Evolutionary conservation across 768 basidiomycete genomes (phyloP).

Genomic region (Leccinellum rugosiceps): DNA sequence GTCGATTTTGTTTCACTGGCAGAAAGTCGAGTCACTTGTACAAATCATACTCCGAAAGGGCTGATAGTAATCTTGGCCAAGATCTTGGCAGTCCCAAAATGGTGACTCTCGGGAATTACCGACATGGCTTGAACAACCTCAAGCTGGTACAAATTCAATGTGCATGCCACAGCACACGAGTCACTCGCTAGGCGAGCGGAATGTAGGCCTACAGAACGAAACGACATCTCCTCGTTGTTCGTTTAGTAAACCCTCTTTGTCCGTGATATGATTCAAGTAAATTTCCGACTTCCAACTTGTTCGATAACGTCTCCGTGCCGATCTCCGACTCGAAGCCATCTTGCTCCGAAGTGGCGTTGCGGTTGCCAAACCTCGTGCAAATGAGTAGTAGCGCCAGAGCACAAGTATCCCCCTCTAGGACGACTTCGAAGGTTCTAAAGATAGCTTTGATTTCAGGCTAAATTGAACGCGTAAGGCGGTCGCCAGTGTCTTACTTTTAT

Average conservation of each 20-base stretch:
- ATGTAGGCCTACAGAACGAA: too few species aligned
- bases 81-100: not conserved
- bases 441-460: constrained; percentile 1
- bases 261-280: too few species aligned
- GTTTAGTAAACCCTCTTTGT: too few species aligned
- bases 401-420: not conserved
- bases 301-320: not conserved
- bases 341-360: too few species aligned
- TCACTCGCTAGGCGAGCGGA: too few species aligned
- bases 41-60: too few species aligned
- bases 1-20: not conserved
- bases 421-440: not conserved
- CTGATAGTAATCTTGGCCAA: not conserved
- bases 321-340: not conserved
- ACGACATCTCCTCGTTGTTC: too few species aligned
- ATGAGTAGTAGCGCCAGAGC: not conserved
- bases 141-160: too few species aligned
- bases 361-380: not conserved
- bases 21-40: not conserved
- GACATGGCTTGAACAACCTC: too few species aligned
- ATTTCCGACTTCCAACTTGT: not conserved
- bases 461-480: not conserved
- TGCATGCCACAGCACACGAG: too few species aligned
- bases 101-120: not conserved
- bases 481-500: not conserved